A percentile compares a stretch with the other conserved stretches of the same genome.
These are phyloP conservation scores for Puccinia coronata DNA, from an alignment of 1,284 basidiomycete species.

Conservation along the genomic window DNA sequence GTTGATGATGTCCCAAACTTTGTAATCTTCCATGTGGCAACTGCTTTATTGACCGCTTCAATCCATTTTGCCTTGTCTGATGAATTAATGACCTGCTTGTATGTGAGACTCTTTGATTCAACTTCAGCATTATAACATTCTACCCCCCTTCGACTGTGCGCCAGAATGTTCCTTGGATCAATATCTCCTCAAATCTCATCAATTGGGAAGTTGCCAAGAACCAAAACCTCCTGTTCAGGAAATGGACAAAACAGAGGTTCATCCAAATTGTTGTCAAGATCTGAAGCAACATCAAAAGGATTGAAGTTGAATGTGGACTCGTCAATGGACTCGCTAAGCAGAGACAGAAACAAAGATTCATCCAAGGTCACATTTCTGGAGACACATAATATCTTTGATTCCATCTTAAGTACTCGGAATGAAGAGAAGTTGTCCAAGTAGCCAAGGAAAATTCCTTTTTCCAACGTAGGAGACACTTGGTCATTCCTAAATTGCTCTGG, in stretches of 20 bases:
- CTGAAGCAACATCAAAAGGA: not conserved
- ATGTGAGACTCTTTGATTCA: not conserved
- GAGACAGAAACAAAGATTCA: not conserved
- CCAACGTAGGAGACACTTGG: not conserved
- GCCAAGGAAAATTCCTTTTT: not conserved
- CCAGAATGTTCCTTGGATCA: not conserved
- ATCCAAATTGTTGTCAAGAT: no score
- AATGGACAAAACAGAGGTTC: no score
- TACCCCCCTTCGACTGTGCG: not conserved
- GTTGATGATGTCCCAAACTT: constrained; percentile 11
- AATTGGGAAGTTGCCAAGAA: no score
- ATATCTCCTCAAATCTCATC: not conserved
- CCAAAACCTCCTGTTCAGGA: no score
- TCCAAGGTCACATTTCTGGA: not conserved
- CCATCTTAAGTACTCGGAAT: not conserved
- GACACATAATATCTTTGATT: not conserved
- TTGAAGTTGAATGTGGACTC: not conserved
- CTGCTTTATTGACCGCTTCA: not conserved
- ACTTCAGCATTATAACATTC: no score
- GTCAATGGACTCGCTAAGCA: not conserved
- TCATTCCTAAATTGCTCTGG: not conserved
- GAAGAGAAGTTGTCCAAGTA: not conserved
- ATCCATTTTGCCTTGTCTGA: not conserved
- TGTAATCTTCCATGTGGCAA: not conserved
- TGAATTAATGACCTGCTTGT: not conserved